Evolutionary conservation across 352 stramenopile species (phyloP).

Genomic region (Phytopythium helicoides): DNA sequence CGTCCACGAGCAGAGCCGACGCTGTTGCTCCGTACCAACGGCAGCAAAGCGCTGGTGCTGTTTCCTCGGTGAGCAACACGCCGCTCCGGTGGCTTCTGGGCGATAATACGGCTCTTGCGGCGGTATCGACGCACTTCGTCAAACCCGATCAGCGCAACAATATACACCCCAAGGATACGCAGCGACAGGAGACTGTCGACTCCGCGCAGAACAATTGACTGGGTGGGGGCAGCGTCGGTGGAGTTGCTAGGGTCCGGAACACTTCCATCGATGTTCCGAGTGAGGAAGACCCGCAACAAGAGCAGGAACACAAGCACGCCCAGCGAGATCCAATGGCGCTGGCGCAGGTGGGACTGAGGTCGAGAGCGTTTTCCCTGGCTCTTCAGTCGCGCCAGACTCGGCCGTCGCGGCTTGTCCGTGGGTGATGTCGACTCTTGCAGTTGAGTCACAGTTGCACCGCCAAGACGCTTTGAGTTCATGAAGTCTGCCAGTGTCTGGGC

Average conservation of each 20-base stretch:
- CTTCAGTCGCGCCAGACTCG: slow-evolving; percentile 2
- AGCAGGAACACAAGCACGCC: slow-evolving; percentile 27
- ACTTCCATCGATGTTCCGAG: slow-evolving; percentile 22
- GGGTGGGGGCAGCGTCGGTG: slow-evolving; percentile 7
- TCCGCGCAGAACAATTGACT: slow-evolving; percentile 28
- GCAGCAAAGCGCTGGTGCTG: background rate
- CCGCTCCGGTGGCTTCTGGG: slow-evolving; percentile 2
- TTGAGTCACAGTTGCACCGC: no score
- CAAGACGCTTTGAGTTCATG: slow-evolving; percentile 10
- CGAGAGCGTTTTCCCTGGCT: slow-evolving; percentile 4
- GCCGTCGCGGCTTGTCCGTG: slow-evolving; percentile 1
- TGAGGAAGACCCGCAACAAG: slow-evolving; percentile 36
- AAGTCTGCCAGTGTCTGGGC: slow-evolving; percentile 18
- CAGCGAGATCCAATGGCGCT: slow-evolving; percentile 52
- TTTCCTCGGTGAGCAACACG: background rate
- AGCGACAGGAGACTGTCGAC: slow-evolving; percentile 53
- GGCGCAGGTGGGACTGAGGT: slow-evolving; percentile 41
- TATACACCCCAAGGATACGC: slow-evolving; percentile 43
- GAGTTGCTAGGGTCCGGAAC: slow-evolving; percentile 1
- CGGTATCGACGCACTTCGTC: slow-evolving; percentile 34
- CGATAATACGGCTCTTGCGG: slow-evolving; percentile 12
- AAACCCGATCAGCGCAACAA: slow-evolving; percentile 51
- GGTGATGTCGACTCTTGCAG: no score
- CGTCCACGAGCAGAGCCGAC: slow-evolving; percentile 1
- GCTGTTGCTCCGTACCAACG: background rate